Evolutionary conservation across 441 rosid species (phyloP).

Genomic region (Brassica balearica): DNA sequence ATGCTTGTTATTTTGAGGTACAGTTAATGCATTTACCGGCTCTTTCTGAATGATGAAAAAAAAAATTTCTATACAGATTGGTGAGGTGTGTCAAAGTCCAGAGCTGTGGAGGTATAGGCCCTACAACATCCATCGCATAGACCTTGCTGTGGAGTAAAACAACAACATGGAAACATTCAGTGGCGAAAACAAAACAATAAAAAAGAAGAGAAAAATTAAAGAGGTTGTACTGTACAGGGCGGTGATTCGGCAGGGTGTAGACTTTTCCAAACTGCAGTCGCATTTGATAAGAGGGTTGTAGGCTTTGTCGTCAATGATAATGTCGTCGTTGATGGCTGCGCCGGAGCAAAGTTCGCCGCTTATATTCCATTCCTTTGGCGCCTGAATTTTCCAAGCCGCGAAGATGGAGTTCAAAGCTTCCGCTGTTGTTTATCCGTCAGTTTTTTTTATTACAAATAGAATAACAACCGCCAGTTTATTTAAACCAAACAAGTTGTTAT

Average conservation of each 20-base stretch:
- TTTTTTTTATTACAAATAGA: neutral
- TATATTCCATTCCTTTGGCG: constrained; percentile 52
- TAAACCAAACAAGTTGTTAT: neutral
- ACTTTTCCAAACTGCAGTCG: constrained; percentile 45
- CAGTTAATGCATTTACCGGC: neutral
- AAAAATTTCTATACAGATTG: constrained; percentile 52
- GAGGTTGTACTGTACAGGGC: constrained; percentile 44
- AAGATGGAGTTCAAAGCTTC: constrained; percentile 55
- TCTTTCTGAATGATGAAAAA: constrained; percentile 17
- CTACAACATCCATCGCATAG: constrained; percentile 42
- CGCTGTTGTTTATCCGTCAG: constrained; percentile 49
- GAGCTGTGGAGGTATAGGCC: constrained; percentile 59
- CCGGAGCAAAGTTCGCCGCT: constrained; percentile 66
- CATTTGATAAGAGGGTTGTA: constrained; percentile 66
- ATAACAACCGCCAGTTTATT: neutral
- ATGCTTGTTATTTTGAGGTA: neutral
- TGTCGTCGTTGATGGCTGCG: constrained; percentile 42
- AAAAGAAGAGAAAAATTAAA: neutral
- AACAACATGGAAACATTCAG: neutral
- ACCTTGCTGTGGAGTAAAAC: constrained; percentile 50
- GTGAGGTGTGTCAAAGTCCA: constrained; percentile 60
- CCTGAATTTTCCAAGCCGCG: constrained; percentile 49
- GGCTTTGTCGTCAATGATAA: constrained; percentile 28
- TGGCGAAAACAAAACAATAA: neutral
- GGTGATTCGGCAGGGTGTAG: constrained; percentile 58